Evolutionary conservation across 1,284 basidiomycete species (phyloP).

Genomic region (Tilletiopsis washingtonensis): DNA sequence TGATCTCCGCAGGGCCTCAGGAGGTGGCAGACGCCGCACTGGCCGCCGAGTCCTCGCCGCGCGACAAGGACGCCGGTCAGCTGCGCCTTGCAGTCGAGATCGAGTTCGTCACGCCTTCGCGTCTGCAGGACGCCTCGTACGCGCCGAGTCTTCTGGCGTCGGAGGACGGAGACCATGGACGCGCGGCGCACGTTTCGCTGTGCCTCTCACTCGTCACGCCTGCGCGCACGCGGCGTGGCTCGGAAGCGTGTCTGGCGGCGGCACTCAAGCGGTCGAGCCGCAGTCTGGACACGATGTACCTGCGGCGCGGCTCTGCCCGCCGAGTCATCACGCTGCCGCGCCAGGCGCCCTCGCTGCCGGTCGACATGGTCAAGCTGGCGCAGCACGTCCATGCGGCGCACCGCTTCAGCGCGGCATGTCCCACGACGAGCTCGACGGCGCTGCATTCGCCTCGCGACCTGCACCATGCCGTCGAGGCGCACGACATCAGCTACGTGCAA

Average conservation of each 20-base stretch:
- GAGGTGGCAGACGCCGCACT: slow-evolving; percentile 18
- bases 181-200: slow-evolving; percentile 26
- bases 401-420: slow-evolving; percentile 27
- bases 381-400: slow-evolving; percentile 29
- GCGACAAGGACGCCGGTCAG: slow-evolving; percentile 2
- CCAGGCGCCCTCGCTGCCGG: slow-evolving; percentile 18
- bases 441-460: slow-evolving; percentile 30
- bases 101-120: slow-evolving; percentile 29
- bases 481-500: slow-evolving; percentile 23
- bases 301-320: slow-evolving; percentile 19
- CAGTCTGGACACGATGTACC: slow-evolving; percentile 23
- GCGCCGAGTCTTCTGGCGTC: no score
- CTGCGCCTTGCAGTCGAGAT: slow-evolving; percentile 16
- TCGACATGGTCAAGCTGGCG: slow-evolving; percentile 21
- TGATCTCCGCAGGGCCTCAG: slow-evolving; percentile 21
- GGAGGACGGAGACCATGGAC: no score
- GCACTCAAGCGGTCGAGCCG: slow-evolving; percentile 19
- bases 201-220: slow-evolving; percentile 19
- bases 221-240: no score
- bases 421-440: slow-evolving; percentile 19
- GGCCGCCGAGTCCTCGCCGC: background rate
- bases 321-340: slow-evolving; percentile 21
- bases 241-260: background rate
- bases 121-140: background rate
- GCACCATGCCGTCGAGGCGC: slow-evolving; percentile 29